Base-by-base conservation (phyloP, 2,329 filamentous ascomycete genomes). In the Neofusicoccum parvum region DNA sequence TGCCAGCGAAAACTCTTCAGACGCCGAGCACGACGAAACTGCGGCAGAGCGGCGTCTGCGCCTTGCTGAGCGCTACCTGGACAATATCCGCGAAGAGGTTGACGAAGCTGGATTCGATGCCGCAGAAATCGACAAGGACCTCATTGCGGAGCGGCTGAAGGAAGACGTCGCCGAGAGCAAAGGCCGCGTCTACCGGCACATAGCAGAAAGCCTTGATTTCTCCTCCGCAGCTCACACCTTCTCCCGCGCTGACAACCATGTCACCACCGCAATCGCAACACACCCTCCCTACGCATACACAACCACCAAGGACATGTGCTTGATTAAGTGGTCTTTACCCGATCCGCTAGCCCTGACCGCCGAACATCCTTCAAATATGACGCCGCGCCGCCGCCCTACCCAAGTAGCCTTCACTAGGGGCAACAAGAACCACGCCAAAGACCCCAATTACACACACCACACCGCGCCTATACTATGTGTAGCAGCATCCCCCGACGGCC, bases 121-220 rank as follows among this genome's bases (percentile, higher is more conserved):
- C 7, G 93, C 90, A 71, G 92, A 98, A 62, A 91, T 99, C 66
- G 95, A 98, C 80, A 86, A 90, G 66, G 95, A 99, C 75, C 81
- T 97, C 71, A 94, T 99, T 72, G 93, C 94, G 48, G 92, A 96
- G 77, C 85, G 94, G 71, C 82, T 99, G 72, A 89, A 94, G 78
- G 92, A 97, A 79, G 95, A 98, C 76, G 92, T 95, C 49, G 88
- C 95, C 62, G 95, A 97, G 80, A 87, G 88, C 65, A 97, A 97
- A 80, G 95, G 95, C 66, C 90, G 90, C 71, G 86, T 97, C 58
- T 98, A 97, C 80, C 87, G 92, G 60, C 87, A 88, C 75, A 86
- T 99, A 70, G 91, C 91, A 41, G 82, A 86, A 23, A 86, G 91
- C 70, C 83, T 97, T 69, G 87, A 89, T 68, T 90, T 96, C 75